Evolutionary conservation across 768 basidiomycete species (phyloP).

Genomic region (Leccinum uliginosum): DNA sequence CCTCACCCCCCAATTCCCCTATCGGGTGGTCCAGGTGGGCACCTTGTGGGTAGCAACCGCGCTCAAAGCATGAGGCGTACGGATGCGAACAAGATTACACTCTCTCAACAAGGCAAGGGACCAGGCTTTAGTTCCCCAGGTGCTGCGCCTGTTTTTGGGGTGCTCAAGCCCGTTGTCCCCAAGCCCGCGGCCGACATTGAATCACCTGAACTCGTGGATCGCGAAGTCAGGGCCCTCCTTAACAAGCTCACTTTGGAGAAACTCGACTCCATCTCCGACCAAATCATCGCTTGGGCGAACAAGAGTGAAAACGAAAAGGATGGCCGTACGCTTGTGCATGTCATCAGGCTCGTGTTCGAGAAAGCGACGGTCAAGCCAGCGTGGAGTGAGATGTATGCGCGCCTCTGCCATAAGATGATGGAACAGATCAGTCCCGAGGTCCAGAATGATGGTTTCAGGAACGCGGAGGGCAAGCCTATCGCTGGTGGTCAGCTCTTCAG

Average conservation of each 20-base stretch:
- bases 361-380: constrained; percentile 96
- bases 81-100: constrained; percentile 44
- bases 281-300: constrained; percentile 95
- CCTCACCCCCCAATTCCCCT: too few relatives aligned
- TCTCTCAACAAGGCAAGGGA: constrained; percentile 36
- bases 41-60: constrained; percentile 50
- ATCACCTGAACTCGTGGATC: constrained; percentile 82
- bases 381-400: constrained; percentile 98
- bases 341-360: constrained; percentile 94
- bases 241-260: constrained; percentile 99
- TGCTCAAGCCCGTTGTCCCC: constrained; percentile 68
- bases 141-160: constrained; percentile 26
- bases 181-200: constrained; percentile 47
- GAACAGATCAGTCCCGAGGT: constrained; percentile 85
- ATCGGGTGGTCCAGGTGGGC: constrained; percentile 47
- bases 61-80: constrained; percentile 75
- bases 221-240: constrained; percentile 86
- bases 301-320: constrained; percentile 89
- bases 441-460: constrained; percentile 83
- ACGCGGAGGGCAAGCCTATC: constrained; percentile 77
- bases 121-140: constrained; percentile 30
- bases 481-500: constrained; percentile 93
- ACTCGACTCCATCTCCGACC: constrained; percentile 92
- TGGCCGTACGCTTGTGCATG: constrained; percentile 90
- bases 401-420: constrained; percentile 93